Percentiles rank a stretch among this genome's conserved stretches.
phyloP scores from a whole-genome alignment of 2,329 filamentous ascomycete genomes.

The Xylaria sp. region DNA sequence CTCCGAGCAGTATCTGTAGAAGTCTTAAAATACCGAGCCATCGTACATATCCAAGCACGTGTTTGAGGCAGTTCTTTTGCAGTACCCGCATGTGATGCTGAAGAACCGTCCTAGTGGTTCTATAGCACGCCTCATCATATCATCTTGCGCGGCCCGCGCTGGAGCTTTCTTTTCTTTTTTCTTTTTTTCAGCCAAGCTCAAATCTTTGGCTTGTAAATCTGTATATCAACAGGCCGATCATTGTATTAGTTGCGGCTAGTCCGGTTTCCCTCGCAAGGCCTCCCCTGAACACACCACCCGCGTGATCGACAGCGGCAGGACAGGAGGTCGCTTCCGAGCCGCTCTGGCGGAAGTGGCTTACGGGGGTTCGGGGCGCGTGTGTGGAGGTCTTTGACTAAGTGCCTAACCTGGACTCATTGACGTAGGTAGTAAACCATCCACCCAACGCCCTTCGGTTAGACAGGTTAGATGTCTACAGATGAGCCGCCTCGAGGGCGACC shows the following conservation, averaged over 20 bases:
- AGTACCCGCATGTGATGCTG: too few species aligned
- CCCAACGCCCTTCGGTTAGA: too few species aligned
- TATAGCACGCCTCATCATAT: not conserved
- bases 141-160: not conserved
- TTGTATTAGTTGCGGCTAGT: not conserved
- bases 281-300: not conserved
- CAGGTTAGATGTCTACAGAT: too few species aligned
- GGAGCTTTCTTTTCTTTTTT: constrained; percentile 17
- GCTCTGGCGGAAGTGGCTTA: not conserved
- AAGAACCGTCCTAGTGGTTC: too few species aligned
- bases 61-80: too few species aligned
- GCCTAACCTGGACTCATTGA: not conserved
- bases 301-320: not conserved
- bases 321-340: not conserved
- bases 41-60: too few species aligned
- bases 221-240: constrained; percentile 1
- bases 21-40: too few species aligned
- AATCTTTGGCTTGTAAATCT: not conserved
- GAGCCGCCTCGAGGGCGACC: too few species aligned
- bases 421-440: not conserved
- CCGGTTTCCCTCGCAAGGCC: not conserved
- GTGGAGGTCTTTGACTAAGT: not conserved
- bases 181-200: too few species aligned
- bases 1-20: too few species aligned
- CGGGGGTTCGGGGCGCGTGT: not conserved